phyloP scores from a whole-genome alignment of 2,329 filamentous ascomycete species.

The Trichoderma citrinoviride region DNA sequence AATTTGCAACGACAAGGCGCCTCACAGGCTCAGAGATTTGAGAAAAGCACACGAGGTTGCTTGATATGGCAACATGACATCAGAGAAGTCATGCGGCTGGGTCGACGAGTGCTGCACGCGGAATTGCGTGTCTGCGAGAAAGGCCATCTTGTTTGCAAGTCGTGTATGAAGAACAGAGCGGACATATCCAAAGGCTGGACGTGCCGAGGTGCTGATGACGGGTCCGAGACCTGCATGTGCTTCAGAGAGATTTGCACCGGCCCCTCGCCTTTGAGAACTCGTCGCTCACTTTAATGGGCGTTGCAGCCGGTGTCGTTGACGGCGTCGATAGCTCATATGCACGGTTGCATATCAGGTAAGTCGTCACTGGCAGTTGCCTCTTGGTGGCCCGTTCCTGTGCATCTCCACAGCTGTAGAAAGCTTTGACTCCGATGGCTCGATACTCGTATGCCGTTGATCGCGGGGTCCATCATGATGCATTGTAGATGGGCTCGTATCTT shows the following conservation, averaged over 20 bases:
- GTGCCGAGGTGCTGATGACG: background rate
- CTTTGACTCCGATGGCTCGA: constrained; percentile 9
- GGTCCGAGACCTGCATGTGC: constrained; percentile 5
- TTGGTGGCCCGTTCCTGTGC: background rate
- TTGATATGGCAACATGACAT: no score
- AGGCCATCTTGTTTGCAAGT: background rate
- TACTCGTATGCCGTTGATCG: constrained; percentile 14
- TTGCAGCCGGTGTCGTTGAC: constrained; percentile 7
- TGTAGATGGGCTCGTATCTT: background rate
- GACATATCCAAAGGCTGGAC: background rate
- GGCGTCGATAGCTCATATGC: background rate
- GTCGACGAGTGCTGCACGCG: background rate
- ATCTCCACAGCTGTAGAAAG: constrained; percentile 7
- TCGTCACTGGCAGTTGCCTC: background rate
- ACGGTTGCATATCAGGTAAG: background rate
- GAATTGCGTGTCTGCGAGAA: background rate
- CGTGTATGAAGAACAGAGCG: background rate
- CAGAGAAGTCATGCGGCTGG: background rate
- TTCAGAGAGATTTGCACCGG: background rate
- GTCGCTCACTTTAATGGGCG: background rate
- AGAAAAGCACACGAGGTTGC: background rate
- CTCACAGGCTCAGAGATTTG: background rate
- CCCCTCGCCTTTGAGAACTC: background rate
- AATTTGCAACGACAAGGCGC: background rate
- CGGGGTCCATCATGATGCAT: background rate